Base-by-base conservation (phyloP, 768 basidiomycete species). In the Sporobolomyces phaffii region DNA sequence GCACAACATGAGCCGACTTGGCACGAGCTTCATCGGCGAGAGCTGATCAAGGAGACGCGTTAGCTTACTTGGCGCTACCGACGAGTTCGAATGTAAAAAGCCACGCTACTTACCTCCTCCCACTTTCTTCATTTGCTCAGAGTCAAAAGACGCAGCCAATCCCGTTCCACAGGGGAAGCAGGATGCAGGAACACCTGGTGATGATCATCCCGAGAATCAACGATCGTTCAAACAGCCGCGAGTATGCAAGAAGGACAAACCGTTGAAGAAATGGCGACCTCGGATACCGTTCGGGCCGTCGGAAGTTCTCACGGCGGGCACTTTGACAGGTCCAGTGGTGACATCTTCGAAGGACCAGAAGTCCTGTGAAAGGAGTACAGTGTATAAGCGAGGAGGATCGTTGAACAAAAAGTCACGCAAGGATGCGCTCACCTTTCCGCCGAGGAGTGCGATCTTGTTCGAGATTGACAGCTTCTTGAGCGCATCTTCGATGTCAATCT, bases 111-210 rank as follows among this genome's bases (percentile, higher is more conserved):
- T 20, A 52, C 51, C 51, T 38, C 28, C 38, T 26, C 54, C 54
- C 26, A 85, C 78, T 43, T 78, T 71, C 20, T 67, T 67, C 17
- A 81, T 81, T 10, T 85, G 80, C 7, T 81, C 81, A 5, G 81
- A 70, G 62, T 85, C 84, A 69, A 84, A 85, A 0, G 84, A 82
- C 10, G 84, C 81, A 9, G 81, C 84, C 7, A 86, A 72, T 14
- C 82, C 84, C 5, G 83, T 84, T 10, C 83, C 83, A 3, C 81
- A 81, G 0, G 84, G 84, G 75, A 85, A 84, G 68, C 84, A 85
- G 60, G 81, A 83, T 2, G 83, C 79, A 0, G 83, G 82, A 7
- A 29, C 57, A 36, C 36, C 26, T 40, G 2, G 13, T 14, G 17
- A n/a, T n/a, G n/a, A n/a, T n/a, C n/a, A n/a, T n/a, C n/a, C n/a